These are phyloP conservation scores for Penicillium odoratum DNA, from an alignment of 495 filamentous ascomycete genomes.

Conservation along the genomic window DNA sequence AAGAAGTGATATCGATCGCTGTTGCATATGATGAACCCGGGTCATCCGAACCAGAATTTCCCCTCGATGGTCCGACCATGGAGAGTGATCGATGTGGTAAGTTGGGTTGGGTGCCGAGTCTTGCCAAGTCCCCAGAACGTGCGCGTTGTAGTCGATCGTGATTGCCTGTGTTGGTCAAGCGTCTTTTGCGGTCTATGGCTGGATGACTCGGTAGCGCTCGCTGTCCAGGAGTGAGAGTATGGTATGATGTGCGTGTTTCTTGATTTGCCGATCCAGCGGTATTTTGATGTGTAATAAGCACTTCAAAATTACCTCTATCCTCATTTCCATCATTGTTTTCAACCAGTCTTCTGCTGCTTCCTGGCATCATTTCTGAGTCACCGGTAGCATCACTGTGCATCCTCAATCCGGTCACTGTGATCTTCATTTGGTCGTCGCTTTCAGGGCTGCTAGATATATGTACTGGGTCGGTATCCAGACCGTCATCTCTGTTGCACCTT, in stretches of 20 bases:
- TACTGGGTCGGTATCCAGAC: neutral
- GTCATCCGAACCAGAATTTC: conserved; percentile 5
- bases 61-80: conserved; percentile 19
- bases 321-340: neutral
- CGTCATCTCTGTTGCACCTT: neutral
- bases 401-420: neutral
- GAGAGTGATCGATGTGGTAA: conserved; percentile 27
- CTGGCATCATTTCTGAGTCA: neutral
- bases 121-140: conserved; percentile 22
- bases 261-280: neutral
- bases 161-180: conserved; percentile 32
- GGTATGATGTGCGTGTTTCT: neutral
- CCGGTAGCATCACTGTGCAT: neutral
- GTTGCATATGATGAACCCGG: conserved; percentile 36
- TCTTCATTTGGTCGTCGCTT: neutral
- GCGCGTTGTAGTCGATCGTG: conserved; percentile 28
- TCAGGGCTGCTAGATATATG: conserved; percentile 3
- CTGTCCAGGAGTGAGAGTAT: conserved; percentile 7
- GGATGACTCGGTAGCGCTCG: conserved; percentile 15
- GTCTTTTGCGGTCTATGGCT: conserved; percentile 32
- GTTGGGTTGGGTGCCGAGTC: neutral
- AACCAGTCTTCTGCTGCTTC: neutral
- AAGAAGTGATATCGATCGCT: conserved; percentile 42
- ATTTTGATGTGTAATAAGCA: neutral
- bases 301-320: neutral